phyloP scores from a whole-genome alignment of 225 moss, liverwort and hornwort species.

The Pseudisothecium myosuroides region DNA sequence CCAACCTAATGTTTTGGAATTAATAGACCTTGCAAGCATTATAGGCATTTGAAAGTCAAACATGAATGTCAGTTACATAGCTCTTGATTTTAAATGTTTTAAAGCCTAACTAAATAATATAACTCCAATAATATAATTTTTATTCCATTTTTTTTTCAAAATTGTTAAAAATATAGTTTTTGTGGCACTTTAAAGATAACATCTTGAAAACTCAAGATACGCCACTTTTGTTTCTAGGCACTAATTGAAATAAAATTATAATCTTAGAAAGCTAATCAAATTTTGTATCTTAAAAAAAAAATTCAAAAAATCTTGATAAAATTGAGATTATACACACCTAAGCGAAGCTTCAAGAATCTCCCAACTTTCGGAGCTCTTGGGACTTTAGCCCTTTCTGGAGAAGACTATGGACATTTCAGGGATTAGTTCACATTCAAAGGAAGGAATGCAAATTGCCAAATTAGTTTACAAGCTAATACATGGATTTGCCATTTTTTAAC shows the following conservation, averaged over 20 bases:
- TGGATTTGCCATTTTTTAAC: neutral
- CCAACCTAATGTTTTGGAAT: fast-evolving
- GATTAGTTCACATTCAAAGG: fast-evolving
- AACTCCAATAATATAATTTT: neutral
- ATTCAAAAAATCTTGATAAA: no score
- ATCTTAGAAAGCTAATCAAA: fast-evolving
- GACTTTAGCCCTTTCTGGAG: no score
- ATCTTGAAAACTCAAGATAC: neutral
- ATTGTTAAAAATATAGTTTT: neutral
- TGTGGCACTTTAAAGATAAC: neutral
- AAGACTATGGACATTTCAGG: no score
- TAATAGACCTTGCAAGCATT: no score
- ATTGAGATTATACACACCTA: fast-evolving
- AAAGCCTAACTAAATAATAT: fast-evolving
- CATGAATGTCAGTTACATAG: no score
- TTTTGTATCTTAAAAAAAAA: neutral
- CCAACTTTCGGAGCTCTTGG: no score
- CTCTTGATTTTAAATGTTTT: neutral
- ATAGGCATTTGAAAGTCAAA: no score
- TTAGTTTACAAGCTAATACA: neutral
- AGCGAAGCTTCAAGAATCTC: no score
- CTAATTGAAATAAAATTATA: neutral
- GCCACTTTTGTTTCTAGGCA: fast-evolving
- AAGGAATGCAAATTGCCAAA: neutral
- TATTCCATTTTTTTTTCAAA: neutral